Base-by-base conservation (phyloP, 495 filamentous ascomycete genomes). In the Amniculicola lignicola region DNA sequence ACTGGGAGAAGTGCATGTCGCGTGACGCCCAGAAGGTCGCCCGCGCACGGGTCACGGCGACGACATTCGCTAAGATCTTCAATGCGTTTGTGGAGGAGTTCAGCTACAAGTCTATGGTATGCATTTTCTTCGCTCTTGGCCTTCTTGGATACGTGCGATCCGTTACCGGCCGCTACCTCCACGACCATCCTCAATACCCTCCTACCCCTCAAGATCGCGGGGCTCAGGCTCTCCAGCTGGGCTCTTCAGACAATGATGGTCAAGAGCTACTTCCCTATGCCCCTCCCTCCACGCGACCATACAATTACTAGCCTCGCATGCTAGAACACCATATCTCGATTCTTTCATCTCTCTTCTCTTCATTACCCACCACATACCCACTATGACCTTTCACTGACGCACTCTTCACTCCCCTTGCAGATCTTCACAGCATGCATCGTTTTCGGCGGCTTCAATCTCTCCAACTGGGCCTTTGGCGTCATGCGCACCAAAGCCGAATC, bases 1-100 rank as follows among this genome's bases (percentile, higher is more conserved):
- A 81, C 35, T 97, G 92, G 93, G 82, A 85, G 51, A 72, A 72
- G 3, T 98, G 93, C 68, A 96, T 96, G 91, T 79, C 87, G 46
- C 78, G 75, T 10, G 84, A 92, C 64, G 80, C 86, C 14, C 67
- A 74, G 14, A 77, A 77, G 49, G 80, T 90, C 19, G 85, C 80
- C 7, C 74, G 83, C 2, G 86, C 85, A 10, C 79, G 76, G 53
- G 75, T 91, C 25, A 81, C 77, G 39, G 87, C 88, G n/a, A 75
- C 81, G 33, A 89, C 86, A 0, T 89, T 89, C 77, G 91, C 84
- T 45, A 83, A 85, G 65, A 95, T 91, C 23, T 82, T 88, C 62
- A 87, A 87, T 61, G 74, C 71, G 52, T 87, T 88, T 59, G 77
- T 87, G 27, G 82, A 89, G 67, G 77, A 82, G 11, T 85, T 88